Base-by-base conservation (phyloP, 2,329 filamentous ascomycete genomes). In the Aspergillus cejpii region DNA sequence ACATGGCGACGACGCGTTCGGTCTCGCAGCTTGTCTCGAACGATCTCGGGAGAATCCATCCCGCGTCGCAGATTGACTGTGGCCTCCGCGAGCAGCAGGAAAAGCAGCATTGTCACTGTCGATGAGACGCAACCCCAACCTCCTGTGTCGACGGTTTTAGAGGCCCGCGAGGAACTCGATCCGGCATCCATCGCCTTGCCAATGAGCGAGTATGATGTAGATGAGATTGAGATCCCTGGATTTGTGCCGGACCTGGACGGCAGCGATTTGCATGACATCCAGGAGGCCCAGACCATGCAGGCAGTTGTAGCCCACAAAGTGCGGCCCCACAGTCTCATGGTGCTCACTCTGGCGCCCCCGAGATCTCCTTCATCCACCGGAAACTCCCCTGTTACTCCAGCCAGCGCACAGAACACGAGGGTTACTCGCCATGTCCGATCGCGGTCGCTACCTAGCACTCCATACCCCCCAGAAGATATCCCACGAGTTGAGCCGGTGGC, bases 1-100 rank as follows among this genome's bases (percentile, higher is more conserved):
- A 85, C 87, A 20, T 98, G 92, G 92, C 88, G 92, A 69, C 95
- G 95, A 71, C 80, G 85, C 41, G 58, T 64, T 43, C 60, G 63
- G 36, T 48, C 56, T 3, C 60, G 60, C 12, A 59, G 50, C 41
- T 60, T 71, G 31, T 65, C 67, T 10, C 65, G 68, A 11, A 67
- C 71, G 21, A 57, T 74, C 41, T 68, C 63, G 17, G 60, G 63
- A 47, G 67, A 71, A 46, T 72, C 68, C 2, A 60, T 69, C 33
- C 51, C 59, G 14, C 62, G 62, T 42, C 59, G 64, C 44, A 55
- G 53, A 19, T 60, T 54, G 34, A 50, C 50, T 31, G 49, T 41
- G 24, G 42, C 43, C 6, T 43, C 60, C 7, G 51, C 54, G 2
- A 52, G 54, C 36, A 67, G 68, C 52, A 59, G 66, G 36, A 67